phyloP scores from a whole-genome alignment of 2,329 filamentous ascomycete genomes.

The Apiospora pterosperma region DNA sequence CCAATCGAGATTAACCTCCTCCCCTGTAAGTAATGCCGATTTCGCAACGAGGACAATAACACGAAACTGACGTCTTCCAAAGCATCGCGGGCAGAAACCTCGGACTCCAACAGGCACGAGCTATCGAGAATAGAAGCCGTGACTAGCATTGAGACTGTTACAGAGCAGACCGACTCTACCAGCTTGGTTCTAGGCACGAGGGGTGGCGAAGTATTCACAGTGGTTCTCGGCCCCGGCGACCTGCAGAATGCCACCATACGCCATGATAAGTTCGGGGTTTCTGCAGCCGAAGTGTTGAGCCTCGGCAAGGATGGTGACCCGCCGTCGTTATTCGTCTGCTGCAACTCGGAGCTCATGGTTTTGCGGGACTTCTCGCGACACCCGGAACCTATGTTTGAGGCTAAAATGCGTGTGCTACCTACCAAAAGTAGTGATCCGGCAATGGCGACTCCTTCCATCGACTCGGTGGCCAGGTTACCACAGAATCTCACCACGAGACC shows the following conservation, averaged over 20 bases:
- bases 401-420: constrained; percentile 46
- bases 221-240: constrained; percentile 20
- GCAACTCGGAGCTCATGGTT: constrained; percentile 24
- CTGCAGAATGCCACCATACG: constrained; percentile 11
- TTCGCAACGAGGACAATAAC: background rate
- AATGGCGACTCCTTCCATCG: constrained; percentile 44
- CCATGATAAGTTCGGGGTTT: constrained; percentile 21
- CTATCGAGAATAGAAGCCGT: constrained; percentile 34
- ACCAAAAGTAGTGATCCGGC: constrained; percentile 46
- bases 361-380: background rate
- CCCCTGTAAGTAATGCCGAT: background rate
- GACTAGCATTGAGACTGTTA: constrained; percentile 40
- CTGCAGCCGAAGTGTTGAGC: constrained; percentile 22
- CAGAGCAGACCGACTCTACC: constrained; percentile 20
- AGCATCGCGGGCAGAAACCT: background rate
- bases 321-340: constrained; percentile 39
- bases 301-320: constrained; percentile 37
- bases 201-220: constrained; percentile 46
- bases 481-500: constrained; percentile 34
- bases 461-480: constrained; percentile 42
- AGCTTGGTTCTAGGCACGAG: constrained; percentile 46
- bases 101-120: background rate
- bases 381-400: constrained; percentile 28
- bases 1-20: background rate
- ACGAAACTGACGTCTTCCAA: background rate